Percentiles rank a stretch among this genome's conserved stretches.
Conservation (phyloP, 2,329 filamentous ascomycete species). For the Microcera coccophila region DNA sequence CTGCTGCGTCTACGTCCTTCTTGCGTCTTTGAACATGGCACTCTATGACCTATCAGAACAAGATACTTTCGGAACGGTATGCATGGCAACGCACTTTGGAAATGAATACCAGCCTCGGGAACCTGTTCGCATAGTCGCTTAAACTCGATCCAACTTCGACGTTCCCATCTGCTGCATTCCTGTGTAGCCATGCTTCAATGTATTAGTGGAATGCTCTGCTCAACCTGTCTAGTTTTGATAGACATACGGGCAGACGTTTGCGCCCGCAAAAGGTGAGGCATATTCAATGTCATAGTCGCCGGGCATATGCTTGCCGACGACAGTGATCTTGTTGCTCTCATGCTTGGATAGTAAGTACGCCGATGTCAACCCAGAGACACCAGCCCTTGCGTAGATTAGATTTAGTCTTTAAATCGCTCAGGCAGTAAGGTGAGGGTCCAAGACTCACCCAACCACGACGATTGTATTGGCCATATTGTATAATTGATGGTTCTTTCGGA, state of each 20-base stretch:
- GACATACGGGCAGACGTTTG: conserved; percentile 68
- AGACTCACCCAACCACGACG: no score
- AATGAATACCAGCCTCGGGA: conserved; percentile 73
- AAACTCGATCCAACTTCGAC: no score
- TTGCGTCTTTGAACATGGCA: no score
- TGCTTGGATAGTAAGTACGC: conserved; percentile 37
- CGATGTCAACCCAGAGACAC: background rate
- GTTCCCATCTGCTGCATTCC: no score
- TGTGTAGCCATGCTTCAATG: no score
- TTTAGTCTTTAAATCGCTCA: no score
- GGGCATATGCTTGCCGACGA: conserved; percentile 82
- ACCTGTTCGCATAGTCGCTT: conserved; percentile 52
- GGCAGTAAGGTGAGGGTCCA: no score
- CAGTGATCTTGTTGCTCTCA: conserved; percentile 50
- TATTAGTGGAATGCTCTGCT: background rate
- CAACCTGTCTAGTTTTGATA: background rate
- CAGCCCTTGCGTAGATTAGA: no score
- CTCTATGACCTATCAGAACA: no score
- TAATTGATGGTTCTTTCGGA: no score
- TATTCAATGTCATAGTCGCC: conserved; percentile 89
- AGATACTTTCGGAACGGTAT: no score
- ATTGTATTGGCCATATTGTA: no score
- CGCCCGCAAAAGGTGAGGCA: conserved; percentile 80
- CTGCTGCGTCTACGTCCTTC: conserved; percentile 8
- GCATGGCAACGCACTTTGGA: conserved; percentile 51